phyloP scores from a whole-genome alignment of 1,284 basidiomycete species.

The Ustilago shanxiensis region DNA sequence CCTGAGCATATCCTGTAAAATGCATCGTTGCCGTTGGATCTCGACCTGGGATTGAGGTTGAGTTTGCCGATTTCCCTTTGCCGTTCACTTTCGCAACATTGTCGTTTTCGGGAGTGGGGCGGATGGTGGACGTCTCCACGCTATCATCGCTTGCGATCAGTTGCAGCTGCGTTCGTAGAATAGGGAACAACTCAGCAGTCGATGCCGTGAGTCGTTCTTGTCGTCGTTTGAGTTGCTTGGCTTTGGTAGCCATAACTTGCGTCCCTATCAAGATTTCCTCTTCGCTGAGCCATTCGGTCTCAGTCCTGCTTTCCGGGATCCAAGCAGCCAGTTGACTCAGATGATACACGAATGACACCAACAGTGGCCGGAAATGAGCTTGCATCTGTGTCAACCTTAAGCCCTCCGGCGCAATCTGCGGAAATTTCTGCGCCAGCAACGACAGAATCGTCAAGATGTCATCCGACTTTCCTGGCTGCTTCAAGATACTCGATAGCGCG shows the following conservation, averaged over 20 bases:
- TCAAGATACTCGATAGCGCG: slow-evolving; percentile 24
- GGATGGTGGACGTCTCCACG: slow-evolving; percentile 23
- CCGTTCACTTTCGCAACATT: background rate
- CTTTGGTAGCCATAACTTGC: slow-evolving; percentile 36
- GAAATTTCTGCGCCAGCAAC: slow-evolving; percentile 14
- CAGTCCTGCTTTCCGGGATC: slow-evolving; percentile 38
- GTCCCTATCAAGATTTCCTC: slow-evolving; percentile 44
- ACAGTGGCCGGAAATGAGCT: slow-evolving; percentile 23
- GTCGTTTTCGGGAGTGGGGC: background rate
- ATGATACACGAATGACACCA: slow-evolving; percentile 33
- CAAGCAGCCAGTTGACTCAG: slow-evolving; percentile 37
- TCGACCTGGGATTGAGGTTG: slow-evolving; percentile 3
- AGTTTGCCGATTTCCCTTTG: background rate
- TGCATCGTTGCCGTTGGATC: slow-evolving; percentile 4
- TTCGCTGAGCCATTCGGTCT: slow-evolving; percentile 40
- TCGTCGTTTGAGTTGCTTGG: slow-evolving; percentile 28
- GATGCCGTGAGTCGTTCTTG: slow-evolving; percentile 35
- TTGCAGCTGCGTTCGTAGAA: slow-evolving; percentile 25
- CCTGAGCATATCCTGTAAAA: slow-evolving; percentile 19
- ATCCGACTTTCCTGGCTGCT: slow-evolving; percentile 21
- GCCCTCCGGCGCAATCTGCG: slow-evolving; percentile 24
- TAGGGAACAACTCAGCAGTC: slow-evolving; percentile 37
- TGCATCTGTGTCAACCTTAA: slow-evolving; percentile 20
- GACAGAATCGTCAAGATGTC: slow-evolving; percentile 23
- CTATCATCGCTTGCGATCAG: slow-evolving; percentile 23